Evolutionary conservation across 2,329 filamentous ascomycete genomes (phyloP), one percentile per base, ranked within the genome.

Genomic region (Scedosporium apiospermum): DNA sequence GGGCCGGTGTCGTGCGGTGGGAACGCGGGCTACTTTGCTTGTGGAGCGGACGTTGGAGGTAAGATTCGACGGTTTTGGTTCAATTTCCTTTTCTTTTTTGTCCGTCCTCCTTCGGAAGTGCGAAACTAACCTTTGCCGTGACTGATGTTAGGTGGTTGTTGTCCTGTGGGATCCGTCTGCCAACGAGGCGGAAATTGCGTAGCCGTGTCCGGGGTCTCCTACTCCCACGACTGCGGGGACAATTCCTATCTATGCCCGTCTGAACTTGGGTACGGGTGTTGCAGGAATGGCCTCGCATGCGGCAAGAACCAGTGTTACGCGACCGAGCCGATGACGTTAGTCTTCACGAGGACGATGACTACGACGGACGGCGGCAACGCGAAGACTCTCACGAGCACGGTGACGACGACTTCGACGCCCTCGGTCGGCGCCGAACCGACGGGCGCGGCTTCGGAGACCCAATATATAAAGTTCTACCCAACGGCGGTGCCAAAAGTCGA

Each of bases 201-300:
- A 2, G 71, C 78, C 0, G 78, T 80, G 1, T 71, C 74, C 10
- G 80, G 80, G 9, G 69, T 72, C 4, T 68, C 77, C 0, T 71
- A 70, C 34, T 74, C 73, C 6, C 70, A 72, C 62, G 72, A 70
- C 16, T 86, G 83, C 61, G 75, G 76, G 5, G 65, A 72, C 2
- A 75, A 71, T 64, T 80, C 77, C 57, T 80, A 75, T 62, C 71
- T 77, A 3, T 86, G 83, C 63, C 77, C 83, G 1, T 67, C 77
- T 4, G 80, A 79, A 1, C 66, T 81, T 3, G 78, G 77, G 60
- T 80, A 77, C 63, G 83, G 82, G 0, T 86, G 83, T 65, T 86
- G 83, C 67, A 71, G 70, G 2, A 76, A 70, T 57, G 78, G 78
- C 4, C 76, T 80, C 74, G 78, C 70, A 27, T 86, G 83, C 66